A percentile compares a stretch with the other conserved stretches of the same genome.
Evolutionary conservation across 176 grass and related monocot genomes (phyloP).

Genomic region (Bonia amplexicaulis): DNA sequence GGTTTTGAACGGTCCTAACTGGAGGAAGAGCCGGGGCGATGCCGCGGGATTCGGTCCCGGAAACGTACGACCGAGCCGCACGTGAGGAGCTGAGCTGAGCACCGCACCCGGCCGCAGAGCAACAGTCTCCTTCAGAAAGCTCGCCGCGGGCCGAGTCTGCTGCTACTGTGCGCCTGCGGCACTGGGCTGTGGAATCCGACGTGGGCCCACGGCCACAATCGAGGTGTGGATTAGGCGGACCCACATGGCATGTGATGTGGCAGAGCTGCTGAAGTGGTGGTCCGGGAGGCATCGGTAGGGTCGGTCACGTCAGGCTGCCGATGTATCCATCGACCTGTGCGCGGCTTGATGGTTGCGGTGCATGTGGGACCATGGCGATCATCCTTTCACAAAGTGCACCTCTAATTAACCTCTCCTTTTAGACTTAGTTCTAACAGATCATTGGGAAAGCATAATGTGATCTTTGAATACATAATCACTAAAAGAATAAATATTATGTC

Average conservation of each 20-base stretch:
- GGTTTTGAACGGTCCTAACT: too few species aligned
- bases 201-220: neutral
- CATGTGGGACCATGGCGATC: neutral
- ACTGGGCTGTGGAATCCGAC: neutral
- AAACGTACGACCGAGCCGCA: constrained; percentile 3
- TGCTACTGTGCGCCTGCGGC: neutral
- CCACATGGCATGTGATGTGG: constrained; percentile 5
- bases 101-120: too few species aligned
- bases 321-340: neutral
- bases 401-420: neutral
- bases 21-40: constrained; percentile 27
- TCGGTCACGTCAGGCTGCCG: neutral
- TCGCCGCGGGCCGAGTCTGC: neutral
- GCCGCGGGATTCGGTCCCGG: constrained; percentile 32
- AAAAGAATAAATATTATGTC: neutral
- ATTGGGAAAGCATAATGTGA: neutral
- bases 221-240: neutral
- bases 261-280: neutral
- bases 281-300: neutral
- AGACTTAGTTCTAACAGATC: neutral
- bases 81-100: neutral
- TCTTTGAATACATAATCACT: neutral
- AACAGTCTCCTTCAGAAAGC: neutral
- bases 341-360: neutral
- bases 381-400: neutral